Evolutionary conservation across 2,329 filamentous ascomycete genomes (phyloP).

Genomic region (Colletotrichum scovillei): DNA sequence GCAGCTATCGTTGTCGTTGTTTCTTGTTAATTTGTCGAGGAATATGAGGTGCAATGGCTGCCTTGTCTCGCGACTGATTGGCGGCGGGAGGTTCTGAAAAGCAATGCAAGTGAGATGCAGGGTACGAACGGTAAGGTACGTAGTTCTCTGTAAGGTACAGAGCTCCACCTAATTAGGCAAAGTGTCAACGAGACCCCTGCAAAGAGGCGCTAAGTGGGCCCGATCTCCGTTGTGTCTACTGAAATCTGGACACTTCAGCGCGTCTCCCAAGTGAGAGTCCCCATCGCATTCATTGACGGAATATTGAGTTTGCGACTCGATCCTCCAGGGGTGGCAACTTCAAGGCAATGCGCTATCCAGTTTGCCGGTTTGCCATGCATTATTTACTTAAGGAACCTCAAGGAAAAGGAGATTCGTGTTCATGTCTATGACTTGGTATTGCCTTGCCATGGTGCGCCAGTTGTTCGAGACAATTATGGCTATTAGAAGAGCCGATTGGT

Average conservation of each 20-base stretch:
- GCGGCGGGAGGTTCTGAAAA: neutral
- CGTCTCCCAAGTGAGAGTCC: neutral
- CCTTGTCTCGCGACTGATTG: neutral
- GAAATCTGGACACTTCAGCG: conserved; percentile 47
- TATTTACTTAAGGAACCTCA: neutral
- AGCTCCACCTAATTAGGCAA: neutral
- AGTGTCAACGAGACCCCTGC: neutral
- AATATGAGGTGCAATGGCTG: neutral
- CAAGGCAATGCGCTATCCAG: neutral
- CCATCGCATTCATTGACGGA: conserved; percentile 9
- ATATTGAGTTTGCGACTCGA: neutral
- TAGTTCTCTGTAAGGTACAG: neutral
- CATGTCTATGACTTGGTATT: neutral
- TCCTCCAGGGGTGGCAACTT: neutral
- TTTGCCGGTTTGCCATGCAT: neutral
- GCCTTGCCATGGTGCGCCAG: neutral
- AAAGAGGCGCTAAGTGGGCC: neutral
- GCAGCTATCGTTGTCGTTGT: neutral
- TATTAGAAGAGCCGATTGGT: neutral
- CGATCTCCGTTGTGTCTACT: conserved; percentile 30
- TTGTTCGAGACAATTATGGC: neutral
- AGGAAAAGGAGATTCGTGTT: neutral
- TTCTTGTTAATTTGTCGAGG: neutral
- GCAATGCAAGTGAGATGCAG: neutral
- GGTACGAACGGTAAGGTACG: neutral